Conservation (phyloP, 768 basidiomycete genomes). For the Russula sp. region DNA sequence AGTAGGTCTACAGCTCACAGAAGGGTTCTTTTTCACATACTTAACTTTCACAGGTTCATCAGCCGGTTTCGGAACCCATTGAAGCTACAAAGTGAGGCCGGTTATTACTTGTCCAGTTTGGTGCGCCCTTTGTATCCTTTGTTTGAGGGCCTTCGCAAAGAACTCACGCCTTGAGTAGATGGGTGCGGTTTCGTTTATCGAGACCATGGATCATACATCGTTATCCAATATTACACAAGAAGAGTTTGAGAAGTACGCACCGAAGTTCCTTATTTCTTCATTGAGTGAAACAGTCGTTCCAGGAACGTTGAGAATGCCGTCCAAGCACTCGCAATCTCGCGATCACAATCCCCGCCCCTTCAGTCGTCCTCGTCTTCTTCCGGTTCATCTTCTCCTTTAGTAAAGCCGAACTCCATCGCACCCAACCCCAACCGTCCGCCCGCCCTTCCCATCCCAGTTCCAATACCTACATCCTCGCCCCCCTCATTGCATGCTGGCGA, state of each 20-base stretch:
- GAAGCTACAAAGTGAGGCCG: conserved; percentile 90
- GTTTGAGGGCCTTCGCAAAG: no score
- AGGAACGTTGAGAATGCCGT: conserved; percentile 57
- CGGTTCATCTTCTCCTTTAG: conserved; percentile 23
- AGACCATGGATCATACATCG: conserved; percentile 94
- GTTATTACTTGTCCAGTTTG: conserved; percentile 93
- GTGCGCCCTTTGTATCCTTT: conserved; percentile 38
- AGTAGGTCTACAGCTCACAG: conserved; percentile 43
- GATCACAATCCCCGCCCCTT: conserved; percentile 28
- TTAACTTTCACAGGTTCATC: conserved; percentile 61
- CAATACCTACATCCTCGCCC: conserved; percentile 1
- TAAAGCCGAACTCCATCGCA: conserved; percentile 25
- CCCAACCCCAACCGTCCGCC: conserved; percentile 15
- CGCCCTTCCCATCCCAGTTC: conserved; percentile 19
- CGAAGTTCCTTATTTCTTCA: background rate
- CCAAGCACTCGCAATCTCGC: conserved; percentile 37
- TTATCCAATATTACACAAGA: conserved; percentile 90
- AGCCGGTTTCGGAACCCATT: conserved; percentile 86
- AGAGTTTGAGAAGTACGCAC: conserved; percentile 74
- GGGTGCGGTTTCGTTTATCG: conserved; percentile 96
- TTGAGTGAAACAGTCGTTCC: background rate
- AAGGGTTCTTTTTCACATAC: background rate
- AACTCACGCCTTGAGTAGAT: conserved; percentile 43
- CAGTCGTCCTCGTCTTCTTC: conserved; percentile 27
- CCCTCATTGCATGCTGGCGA: conserved; percentile 61